A percentile compares a stretch with the other conserved stretches of the same genome.
Evolutionary conservation across 805 yeast genomes (phyloP).

Genomic region (Zygosaccharomyces siamensis): DNA sequence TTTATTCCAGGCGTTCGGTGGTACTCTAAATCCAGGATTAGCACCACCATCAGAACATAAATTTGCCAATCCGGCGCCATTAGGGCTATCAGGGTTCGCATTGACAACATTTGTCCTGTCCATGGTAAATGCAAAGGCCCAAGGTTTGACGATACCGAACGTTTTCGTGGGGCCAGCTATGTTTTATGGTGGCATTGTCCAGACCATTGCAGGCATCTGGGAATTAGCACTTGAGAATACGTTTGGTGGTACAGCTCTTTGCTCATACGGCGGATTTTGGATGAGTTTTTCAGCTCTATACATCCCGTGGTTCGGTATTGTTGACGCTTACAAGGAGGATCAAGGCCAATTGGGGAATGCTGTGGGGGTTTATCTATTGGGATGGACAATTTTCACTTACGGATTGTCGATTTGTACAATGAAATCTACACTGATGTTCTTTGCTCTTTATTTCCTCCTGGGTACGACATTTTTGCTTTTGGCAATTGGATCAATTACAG

Average conservation of each 20-base stretch:
- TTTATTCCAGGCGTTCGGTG: slow-evolving; percentile 68
- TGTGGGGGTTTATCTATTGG: slow-evolving; percentile 54
- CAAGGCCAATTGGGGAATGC: slow-evolving; percentile 42
- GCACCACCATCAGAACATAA: slow-evolving; percentile 53
- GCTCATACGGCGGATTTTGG: slow-evolving; percentile 70
- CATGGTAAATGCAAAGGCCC: slow-evolving; percentile 50
- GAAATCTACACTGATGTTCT: slow-evolving; percentile 63
- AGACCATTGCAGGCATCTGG: slow-evolving; percentile 62
- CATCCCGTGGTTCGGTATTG: slow-evolving; percentile 56
- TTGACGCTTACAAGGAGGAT: slow-evolving; percentile 44
- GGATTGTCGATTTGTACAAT: slow-evolving; percentile 50
- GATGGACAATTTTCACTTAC: slow-evolving; percentile 61
- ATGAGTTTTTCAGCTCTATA: slow-evolving; percentile 56
- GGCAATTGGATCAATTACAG: slow-evolving; percentile 47
- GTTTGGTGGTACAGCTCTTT: slow-evolving; percentile 61
- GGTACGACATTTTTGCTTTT: slow-evolving; percentile 52
- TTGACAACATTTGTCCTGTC: slow-evolving; percentile 58
- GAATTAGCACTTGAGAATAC: slow-evolving; percentile 60
- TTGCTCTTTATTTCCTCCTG: slow-evolving; percentile 49
- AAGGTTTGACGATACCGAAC: slow-evolving; percentile 47
- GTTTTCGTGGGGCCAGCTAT: slow-evolving; percentile 54
- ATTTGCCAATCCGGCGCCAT: slow-evolving; percentile 63
- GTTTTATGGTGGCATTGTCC: slow-evolving; percentile 61
- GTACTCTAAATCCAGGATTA: slow-evolving; percentile 71
- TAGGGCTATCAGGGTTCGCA: slow-evolving; percentile 59